Evolutionary conservation across 164 flowering plant genomes (phyloP).

Genomic region (Cinnamomum chago): DNA sequence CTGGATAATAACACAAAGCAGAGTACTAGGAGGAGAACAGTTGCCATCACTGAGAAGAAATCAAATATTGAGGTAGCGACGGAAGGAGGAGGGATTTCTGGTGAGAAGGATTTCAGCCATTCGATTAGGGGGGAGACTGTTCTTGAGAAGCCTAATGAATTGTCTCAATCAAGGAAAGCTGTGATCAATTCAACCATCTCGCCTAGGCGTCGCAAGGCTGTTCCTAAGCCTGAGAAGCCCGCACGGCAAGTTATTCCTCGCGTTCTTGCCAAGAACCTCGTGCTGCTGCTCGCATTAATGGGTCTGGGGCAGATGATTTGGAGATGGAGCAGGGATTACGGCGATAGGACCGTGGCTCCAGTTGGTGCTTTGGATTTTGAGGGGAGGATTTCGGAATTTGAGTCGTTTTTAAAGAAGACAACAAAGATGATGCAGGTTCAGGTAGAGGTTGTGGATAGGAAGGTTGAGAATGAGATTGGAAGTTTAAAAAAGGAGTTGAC

Average conservation of each 20-base stretch:
- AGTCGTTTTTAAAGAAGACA: conserved; percentile 46
- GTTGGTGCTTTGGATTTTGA: conserved; percentile 42
- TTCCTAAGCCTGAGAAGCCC: conserved; percentile 37
- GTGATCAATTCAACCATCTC: conserved; percentile 22
- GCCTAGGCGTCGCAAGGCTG: conserved; percentile 35
- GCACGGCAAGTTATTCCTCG: conserved; percentile 54
- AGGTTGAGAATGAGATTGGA: conserved; percentile 22
- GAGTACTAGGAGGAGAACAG: conserved; percentile 14
- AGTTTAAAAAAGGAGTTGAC: conserved; percentile 26
- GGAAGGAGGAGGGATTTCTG: conserved; percentile 16
- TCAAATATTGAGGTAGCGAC: conserved; percentile 17
- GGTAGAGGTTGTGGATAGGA: conserved; percentile 46
- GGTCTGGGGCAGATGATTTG: conserved; percentile 53
- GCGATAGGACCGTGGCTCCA: conserved; percentile 9
- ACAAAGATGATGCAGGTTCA: conserved; percentile 67
- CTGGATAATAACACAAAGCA: conserved; percentile 12
- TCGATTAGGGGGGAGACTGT: conserved; percentile 44
- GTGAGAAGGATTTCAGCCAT: conserved; percentile 44
- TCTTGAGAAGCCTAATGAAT: conserved; percentile 38
- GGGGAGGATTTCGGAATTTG: conserved; percentile 51
- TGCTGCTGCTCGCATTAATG: conserved; percentile 37
- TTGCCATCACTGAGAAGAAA: conserved; percentile 24
- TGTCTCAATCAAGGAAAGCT: conserved; percentile 23
- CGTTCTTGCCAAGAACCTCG: conserved; percentile 46
- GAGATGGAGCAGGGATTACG: conserved; percentile 22